Base-by-base conservation (phyloP, 352 stramenopile genomes). In the Phytophthora pluvialis region DNA sequence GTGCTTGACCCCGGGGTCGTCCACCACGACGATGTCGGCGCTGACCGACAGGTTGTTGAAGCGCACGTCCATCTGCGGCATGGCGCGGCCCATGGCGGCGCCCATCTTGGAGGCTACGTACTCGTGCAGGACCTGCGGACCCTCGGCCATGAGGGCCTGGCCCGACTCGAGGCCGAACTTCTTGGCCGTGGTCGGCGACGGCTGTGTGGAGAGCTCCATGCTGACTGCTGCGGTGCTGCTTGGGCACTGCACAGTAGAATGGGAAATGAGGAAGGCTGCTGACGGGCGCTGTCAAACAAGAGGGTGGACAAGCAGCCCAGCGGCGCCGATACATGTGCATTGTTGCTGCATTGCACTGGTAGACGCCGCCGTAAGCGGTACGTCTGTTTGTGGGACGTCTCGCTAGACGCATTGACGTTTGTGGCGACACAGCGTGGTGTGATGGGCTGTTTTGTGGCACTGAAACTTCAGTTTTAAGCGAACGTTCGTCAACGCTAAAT, bases 41-140 rank as follows among this genome's bases (percentile, higher is more conserved):
- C 64, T 64, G 28, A 81, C 18, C 16, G 74, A 80, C n/a, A 86
- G 40, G 59, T 81, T 58, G 15, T 67, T 60, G 51, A 86, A 82
- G 26, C 72, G 77, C 13, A 86, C 66, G 53, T 86, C 77, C 61
- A 81, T 73, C 54, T 80, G 67, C 4, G 77, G 77, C 65, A 85
- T 57, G 9, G 28, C 33, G n/a, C 43, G 65, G 2, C 75, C 73
- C 4, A 78, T 18, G 4, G 75, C 50, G 7, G 52, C 53, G 45
- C 78, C 68, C 3, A 80, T 28, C 35, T 67, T 72, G 28, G 42
- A 28, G 15, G 59, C 64, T 16, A 80, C 50, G 42, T 75, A 50
- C 11, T 53, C 42, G 38, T 84, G 75, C 35, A 79, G 62, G n/a
- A 43, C 70, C 16, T 78, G 53, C 5, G 76, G 70, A 0, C 75